phyloP scores from a whole-genome alignment of 2,329 filamentous ascomycete genomes.

The Rhynchosporium graminicola region DNA sequence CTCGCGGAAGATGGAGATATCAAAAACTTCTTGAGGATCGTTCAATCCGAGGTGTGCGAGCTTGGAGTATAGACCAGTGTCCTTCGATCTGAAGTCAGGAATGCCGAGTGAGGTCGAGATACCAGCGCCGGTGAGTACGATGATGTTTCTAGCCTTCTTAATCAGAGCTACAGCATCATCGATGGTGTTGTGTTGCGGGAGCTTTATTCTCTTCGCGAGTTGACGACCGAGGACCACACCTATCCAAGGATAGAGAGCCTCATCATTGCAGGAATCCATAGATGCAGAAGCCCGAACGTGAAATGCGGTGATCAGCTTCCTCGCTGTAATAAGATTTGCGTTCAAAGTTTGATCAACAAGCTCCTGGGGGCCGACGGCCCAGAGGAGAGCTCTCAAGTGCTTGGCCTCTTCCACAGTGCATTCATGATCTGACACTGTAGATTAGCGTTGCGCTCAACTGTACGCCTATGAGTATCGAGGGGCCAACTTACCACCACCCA shows the following conservation, averaged over 20 bases:
- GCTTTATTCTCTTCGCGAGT: conserved; percentile 77
- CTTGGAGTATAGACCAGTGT: conserved; percentile 87
- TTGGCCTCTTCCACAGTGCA: conserved; percentile 71
- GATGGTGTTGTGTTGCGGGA: conserved; percentile 78
- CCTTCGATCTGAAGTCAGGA: conserved; percentile 93
- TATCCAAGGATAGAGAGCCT: conserved; percentile 73
- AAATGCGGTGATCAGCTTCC: conserved; percentile 85
- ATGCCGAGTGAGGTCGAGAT: conserved; percentile 97
- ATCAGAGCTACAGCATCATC: conserved; percentile 84
- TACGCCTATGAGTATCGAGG: conserved; percentile 21
- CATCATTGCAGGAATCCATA: conserved; percentile 71
- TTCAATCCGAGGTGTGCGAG: conserved; percentile 71
- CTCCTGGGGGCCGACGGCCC: conserved; percentile 72
- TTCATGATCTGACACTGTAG: conserved; percentile 29
- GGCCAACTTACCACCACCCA: conserved; percentile 43
- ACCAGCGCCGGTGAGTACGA: conserved; percentile 92
- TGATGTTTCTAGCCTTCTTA: conserved; percentile 74
- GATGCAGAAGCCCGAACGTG: conserved; percentile 72
- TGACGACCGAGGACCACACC: conserved; percentile 78
- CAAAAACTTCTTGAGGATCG: conserved; percentile 94
- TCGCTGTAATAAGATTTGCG: conserved; percentile 69
- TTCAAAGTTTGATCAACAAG: conserved; percentile 76
- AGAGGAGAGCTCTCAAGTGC: conserved; percentile 68
- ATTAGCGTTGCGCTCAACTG: conserved; percentile 29
- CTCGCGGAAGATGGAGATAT: conserved; percentile 81